Percentiles rank a stretch among this genome's conserved stretches.
These are phyloP conservation scores for Diaporthe eres DNA, from an alignment of 2,329 filamentous ascomycete genomes.

Conservation along the genomic window DNA sequence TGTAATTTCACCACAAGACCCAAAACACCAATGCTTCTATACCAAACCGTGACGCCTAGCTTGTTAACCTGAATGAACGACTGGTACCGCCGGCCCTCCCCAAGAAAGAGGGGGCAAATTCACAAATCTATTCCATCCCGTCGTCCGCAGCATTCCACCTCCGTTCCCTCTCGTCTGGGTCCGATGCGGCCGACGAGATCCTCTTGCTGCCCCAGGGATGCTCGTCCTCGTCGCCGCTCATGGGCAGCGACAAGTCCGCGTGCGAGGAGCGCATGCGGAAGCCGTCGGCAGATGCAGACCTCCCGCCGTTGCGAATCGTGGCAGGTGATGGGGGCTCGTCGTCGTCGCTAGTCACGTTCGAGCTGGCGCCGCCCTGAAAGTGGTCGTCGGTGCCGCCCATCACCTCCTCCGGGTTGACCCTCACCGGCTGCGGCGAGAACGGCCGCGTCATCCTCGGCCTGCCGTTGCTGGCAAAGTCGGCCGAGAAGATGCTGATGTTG, in stretches of 20 bases:
- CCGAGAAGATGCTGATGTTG: constrained; percentile 55
- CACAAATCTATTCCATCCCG: constrained; percentile 22
- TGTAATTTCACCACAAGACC: constrained; percentile 13
- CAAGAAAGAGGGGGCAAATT: background rate
- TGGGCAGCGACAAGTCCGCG: constrained; percentile 30
- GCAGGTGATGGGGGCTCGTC: constrained; percentile 34
- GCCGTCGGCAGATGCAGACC: constrained; percentile 35
- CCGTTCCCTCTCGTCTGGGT: constrained; percentile 41
- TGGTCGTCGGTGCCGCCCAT: constrained; percentile 46
- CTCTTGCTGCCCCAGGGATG: constrained; percentile 28
- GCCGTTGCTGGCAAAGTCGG: constrained; percentile 66
- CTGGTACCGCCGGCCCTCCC: background rate
- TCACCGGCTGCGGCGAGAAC: constrained; percentile 69
- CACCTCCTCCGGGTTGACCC: constrained; percentile 51
- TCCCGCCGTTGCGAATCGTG: constrained; percentile 39
- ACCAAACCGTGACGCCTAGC: constrained; percentile 41
- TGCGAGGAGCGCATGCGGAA: constrained; percentile 25
- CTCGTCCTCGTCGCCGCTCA: constrained; percentile 33
- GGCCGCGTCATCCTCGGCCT: constrained; percentile 68
- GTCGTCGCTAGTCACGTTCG: constrained; percentile 41
- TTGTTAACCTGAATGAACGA: constrained; percentile 32
- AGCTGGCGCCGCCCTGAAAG: constrained; percentile 37
- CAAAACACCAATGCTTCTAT: constrained; percentile 25
- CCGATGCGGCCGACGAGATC: constrained; percentile 43
- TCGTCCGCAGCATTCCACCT: constrained; percentile 39